These are phyloP conservation scores for Pyronema omphalodes DNA, from an alignment of 495 filamentous ascomycete species.

Conservation along the genomic window DNA sequence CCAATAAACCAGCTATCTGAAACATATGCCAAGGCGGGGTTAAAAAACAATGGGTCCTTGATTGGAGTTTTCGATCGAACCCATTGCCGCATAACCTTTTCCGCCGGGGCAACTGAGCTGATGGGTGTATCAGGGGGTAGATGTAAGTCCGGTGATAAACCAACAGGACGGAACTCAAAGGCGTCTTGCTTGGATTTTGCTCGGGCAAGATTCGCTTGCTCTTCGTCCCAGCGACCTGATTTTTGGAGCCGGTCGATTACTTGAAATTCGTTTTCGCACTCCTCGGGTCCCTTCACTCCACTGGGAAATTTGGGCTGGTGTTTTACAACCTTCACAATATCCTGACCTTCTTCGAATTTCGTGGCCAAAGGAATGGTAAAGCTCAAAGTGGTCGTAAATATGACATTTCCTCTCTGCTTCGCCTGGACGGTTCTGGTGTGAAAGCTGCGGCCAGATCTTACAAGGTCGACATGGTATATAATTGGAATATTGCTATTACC, in stretches of 20 bases:
- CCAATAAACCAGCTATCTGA: conserved; percentile 84
- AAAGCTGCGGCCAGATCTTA: conserved; percentile 79
- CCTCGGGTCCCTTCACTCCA: conserved; percentile 16
- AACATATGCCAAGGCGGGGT: conserved; percentile 80
- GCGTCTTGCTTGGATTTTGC: conserved; percentile 27
- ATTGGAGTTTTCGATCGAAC: conserved; percentile 60
- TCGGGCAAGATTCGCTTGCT: conserved; percentile 1
- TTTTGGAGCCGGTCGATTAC: conserved; percentile 14
- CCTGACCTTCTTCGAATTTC: conserved; percentile 36
- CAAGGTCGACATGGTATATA: conserved; percentile 79
- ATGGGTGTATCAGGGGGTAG: conserved; percentile 25
- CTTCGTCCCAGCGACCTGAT: not conserved
- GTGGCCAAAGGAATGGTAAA: conserved; percentile 45
- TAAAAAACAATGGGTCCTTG: conserved; percentile 51
- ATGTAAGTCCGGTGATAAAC: conserved; percentile 24
- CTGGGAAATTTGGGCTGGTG: conserved; percentile 43
- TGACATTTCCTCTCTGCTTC: conserved; percentile 66
- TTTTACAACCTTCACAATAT: conserved; percentile 18
- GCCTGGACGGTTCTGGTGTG: conserved; percentile 92
- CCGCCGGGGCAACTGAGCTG: conserved; percentile 29
- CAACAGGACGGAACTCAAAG: conserved; percentile 39
- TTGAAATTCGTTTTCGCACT: conserved; percentile 12
- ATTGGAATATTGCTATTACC: conserved; percentile 71
- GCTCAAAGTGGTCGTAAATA: conserved; percentile 86
- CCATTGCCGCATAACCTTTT: conserved; percentile 54